phyloP scores from a whole-genome alignment of 257 asterid genomes.

The Ajuga chamaepitys region DNA sequence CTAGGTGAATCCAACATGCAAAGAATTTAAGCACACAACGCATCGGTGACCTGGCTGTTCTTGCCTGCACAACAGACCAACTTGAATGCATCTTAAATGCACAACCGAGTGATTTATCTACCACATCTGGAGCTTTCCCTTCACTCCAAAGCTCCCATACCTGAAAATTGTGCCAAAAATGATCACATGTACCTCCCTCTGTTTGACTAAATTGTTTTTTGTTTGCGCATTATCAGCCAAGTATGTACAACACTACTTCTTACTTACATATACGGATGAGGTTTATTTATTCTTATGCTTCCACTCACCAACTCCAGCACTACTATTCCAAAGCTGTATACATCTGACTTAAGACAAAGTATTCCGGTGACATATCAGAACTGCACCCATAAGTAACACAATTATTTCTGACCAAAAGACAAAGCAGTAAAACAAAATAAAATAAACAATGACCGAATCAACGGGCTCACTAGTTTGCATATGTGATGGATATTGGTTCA shows the following conservation, averaged over 20 bases:
- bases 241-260: not conserved
- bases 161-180: not conserved
- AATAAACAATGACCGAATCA: not conserved
- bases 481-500: not conserved
- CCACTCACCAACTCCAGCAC: constrained; percentile 22
- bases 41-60: too few species aligned
- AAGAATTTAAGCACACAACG: too few species aligned
- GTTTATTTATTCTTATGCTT: not conserved
- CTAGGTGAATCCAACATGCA: too few species aligned
- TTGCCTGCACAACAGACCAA: not conserved
- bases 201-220: not conserved
- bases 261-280: not conserved
- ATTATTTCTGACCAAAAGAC: not conserved
- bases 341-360: constrained; percentile 1
- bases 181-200: not conserved
- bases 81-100: constrained; percentile 18
- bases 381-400: not conserved
- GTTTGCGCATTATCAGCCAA: not conserved
- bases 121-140: constrained; percentile 7
- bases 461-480: not conserved
- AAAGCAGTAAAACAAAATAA: not conserved
- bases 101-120: constrained; percentile 3
- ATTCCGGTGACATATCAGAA: constrained; percentile 20
- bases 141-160: constrained; percentile 7
- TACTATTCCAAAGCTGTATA: constrained; percentile 19